Evolutionary conservation across 140 eudicot species (phyloP).

Genomic region (Oenanthe javanica): DNA sequence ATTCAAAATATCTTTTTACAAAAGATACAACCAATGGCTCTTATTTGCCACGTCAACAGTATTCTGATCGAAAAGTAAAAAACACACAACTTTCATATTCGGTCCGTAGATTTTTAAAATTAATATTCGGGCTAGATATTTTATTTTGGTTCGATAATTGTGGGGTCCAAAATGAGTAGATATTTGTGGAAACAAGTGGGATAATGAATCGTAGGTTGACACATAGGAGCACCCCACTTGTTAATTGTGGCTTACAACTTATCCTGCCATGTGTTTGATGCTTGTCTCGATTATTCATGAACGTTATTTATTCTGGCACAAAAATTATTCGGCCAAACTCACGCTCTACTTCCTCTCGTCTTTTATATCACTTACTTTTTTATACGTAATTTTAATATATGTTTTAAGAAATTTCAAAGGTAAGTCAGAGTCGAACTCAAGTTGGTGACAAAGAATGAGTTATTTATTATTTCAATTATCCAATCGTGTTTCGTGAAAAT

Average conservation of each 20-base stretch:
- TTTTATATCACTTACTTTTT: too few relatives aligned
- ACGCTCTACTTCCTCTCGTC: too few relatives aligned
- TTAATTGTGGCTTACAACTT: conserved; percentile 20
- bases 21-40: conserved; percentile 42
- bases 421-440: too few relatives aligned
- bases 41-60: conserved; percentile 51
- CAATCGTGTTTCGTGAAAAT: too few relatives aligned
- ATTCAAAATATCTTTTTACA: background rate
- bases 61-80: conserved; percentile 36
- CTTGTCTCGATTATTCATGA: background rate
- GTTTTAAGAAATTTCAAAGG: too few relatives aligned
- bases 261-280: background rate
- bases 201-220: conserved; percentile 19
- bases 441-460: too few relatives aligned
- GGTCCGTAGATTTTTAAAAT: conserved; percentile 5
- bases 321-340: too few relatives aligned
- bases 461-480: too few relatives aligned
- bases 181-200: conserved; percentile 15
- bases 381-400: too few relatives aligned
- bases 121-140: conserved; percentile 20
- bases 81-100: conserved; percentile 4
- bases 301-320: too few relatives aligned
- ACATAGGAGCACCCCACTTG: conserved; percentile 23
- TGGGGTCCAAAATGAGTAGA: conserved; percentile 12
- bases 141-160: background rate